Conservation (phyloP, 192 early-diverging fungal species). For the Entomortierella chlamydospora region DNA sequence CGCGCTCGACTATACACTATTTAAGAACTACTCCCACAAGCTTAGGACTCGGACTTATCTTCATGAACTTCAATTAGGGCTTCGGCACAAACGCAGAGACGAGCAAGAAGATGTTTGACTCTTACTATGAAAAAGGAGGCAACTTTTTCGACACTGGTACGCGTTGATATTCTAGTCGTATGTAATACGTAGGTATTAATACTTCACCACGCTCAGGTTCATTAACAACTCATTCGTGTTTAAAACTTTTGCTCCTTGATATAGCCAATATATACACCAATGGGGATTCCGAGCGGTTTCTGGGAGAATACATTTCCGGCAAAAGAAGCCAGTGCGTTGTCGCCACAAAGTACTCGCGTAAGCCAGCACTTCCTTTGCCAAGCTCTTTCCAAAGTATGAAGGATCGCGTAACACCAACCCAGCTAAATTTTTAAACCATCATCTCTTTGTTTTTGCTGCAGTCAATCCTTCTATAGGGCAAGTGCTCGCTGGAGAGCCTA, state of each 20-base stretch:
- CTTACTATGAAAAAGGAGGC: slow-evolving; percentile 58
- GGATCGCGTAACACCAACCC: too few species aligned
- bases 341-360: slow-evolving; percentile 66
- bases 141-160: slow-evolving; percentile 62
- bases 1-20: not conserved
- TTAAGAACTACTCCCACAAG: too few species aligned
- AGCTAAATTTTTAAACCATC: too few species aligned
- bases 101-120: slow-evolving; percentile 59
- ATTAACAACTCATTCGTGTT: too few species aligned
- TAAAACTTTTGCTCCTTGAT: not conserved
- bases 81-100: slow-evolving; percentile 57
- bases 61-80: slow-evolving; percentile 21
- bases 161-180: not conserved
- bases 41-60: not conserved
- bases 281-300: slow-evolving; percentile 64
- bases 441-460: not conserved
- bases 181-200: too few species aligned
- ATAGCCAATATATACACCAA: slow-evolving; percentile 67
- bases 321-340: slow-evolving; percentile 68
- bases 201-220: too few species aligned
- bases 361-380: slow-evolving; percentile 13
- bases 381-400: too few species aligned
- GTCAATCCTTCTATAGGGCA: not conserved
- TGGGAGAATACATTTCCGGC: slow-evolving; percentile 64
- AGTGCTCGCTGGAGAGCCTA: not conserved